Conservation (phyloP, 805 yeast genomes). For the Starmerella asiatica region DNA sequence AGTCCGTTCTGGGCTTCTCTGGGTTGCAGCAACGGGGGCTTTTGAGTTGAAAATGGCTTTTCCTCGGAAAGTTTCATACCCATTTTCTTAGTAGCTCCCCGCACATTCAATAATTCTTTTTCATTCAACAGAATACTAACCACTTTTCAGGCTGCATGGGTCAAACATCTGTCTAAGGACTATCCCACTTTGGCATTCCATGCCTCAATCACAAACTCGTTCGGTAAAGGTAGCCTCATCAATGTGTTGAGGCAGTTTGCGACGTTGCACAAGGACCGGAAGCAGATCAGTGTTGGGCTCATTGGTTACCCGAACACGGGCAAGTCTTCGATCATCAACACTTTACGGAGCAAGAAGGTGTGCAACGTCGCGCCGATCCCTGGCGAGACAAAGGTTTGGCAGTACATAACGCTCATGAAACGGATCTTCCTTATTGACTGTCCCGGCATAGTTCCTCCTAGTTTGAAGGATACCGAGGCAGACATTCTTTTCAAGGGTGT, state of each 20-base stretch:
- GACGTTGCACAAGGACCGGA: slow-evolving; percentile 76
- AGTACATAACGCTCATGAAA: slow-evolving; percentile 93
- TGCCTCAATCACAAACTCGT: slow-evolving; percentile 92
- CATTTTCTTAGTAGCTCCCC: slow-evolving; percentile 75
- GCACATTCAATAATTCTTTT: slow-evolving; percentile 42
- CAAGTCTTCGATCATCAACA: slow-evolving; percentile 87
- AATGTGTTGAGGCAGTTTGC: slow-evolving; percentile 90
- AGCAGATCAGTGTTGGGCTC: slow-evolving; percentile 92
- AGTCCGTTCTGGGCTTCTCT: slow-evolving; percentile 37
- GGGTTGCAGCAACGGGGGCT: slow-evolving; percentile 38
- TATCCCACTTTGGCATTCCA: slow-evolving; percentile 95
- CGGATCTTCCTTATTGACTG: slow-evolving; percentile 90
- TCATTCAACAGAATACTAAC: slow-evolving; percentile 27
- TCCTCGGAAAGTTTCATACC: slow-evolving; percentile 20
- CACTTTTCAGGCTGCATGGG: slow-evolving; percentile 84
- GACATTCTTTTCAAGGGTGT: slow-evolving; percentile 94
- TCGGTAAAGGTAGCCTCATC: slow-evolving; percentile 93
- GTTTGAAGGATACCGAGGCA: slow-evolving; percentile 73
- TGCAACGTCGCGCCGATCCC: slow-evolving; percentile 97
- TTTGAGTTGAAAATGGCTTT: slow-evolving; percentile 62
- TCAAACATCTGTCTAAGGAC: slow-evolving; percentile 77
- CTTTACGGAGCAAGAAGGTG: slow-evolving; percentile 86
- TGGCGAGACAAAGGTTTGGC: slow-evolving; percentile 99
- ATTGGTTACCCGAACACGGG: slow-evolving; percentile 99
- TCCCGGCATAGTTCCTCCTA: slow-evolving; percentile 98